Evolutionary conservation across 1,139 yeast genomes (phyloP).

Genomic region (Yamadazyma epiphylla): DNA sequence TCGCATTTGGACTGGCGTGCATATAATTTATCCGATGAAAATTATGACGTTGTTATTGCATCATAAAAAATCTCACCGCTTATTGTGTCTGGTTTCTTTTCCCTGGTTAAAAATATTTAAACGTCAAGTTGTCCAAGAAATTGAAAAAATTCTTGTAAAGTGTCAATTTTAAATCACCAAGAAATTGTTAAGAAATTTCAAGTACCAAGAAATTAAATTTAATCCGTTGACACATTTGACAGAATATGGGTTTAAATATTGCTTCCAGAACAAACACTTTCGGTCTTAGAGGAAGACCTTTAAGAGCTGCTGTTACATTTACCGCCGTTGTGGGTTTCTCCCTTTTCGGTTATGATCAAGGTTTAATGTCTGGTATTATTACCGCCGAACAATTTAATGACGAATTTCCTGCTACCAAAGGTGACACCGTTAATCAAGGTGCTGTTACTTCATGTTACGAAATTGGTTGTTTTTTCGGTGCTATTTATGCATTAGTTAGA

Average conservation of each 20-base stretch:
- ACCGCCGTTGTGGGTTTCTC: constrained; percentile 65
- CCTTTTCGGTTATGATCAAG: constrained; percentile 73
- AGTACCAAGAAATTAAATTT: not conserved
- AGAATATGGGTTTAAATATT: constrained; percentile 25
- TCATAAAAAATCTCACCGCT: constrained; percentile 2
- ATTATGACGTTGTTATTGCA: constrained; percentile 9
- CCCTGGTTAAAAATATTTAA: too few relatives aligned
- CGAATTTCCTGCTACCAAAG: constrained; percentile 53
- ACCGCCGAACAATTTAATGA: constrained; percentile 55
- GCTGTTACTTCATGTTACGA: constrained; percentile 72
- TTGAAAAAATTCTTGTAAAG: too few relatives aligned
- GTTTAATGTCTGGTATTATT: constrained; percentile 69
- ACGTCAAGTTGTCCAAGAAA: not conserved
- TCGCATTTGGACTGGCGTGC: constrained; percentile 3
- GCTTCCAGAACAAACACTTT: constrained; percentile 34
- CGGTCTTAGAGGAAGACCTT: constrained; percentile 45
- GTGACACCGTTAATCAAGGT: constrained; percentile 51
- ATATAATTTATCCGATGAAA: constrained; percentile 3
- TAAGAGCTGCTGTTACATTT: constrained; percentile 44
- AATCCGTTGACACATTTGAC: constrained; percentile 8
- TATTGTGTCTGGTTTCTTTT: constrained; percentile 1
- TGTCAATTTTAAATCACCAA: too few relatives aligned
- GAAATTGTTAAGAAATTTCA: not conserved
- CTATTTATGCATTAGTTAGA: constrained; percentile 33
- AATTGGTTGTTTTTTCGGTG: constrained; percentile 73